Conservation (phyloP, 345 rosid species). For the Rhodamnia argentea region DNA sequence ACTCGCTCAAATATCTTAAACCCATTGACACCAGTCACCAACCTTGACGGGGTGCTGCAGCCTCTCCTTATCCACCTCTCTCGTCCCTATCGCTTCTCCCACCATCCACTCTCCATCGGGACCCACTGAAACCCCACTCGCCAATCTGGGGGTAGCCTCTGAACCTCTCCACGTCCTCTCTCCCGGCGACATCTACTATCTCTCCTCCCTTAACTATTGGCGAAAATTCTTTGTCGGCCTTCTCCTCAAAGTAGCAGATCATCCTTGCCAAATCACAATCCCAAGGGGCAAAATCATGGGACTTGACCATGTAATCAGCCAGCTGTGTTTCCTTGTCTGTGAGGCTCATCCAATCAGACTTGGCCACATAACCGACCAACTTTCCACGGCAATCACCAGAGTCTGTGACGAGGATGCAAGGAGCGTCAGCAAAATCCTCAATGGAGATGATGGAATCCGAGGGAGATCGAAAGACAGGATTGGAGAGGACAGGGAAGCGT, state of each 20-base stretch:
- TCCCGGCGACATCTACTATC: constrained; percentile 51
- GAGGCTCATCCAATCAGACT: constrained; percentile 41
- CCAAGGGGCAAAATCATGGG: constrained; percentile 37
- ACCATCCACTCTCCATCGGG: constrained; percentile 87
- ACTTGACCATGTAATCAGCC: constrained; percentile 44
- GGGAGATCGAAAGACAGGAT: constrained; percentile 32
- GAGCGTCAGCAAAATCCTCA: background rate
- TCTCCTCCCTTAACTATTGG: constrained; percentile 49
- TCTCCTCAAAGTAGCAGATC: constrained; percentile 29
- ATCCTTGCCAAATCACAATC: constrained; percentile 45
- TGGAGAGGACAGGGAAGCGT: constrained; percentile 49
- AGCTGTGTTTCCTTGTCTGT: constrained; percentile 46
- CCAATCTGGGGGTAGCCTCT: constrained; percentile 63
- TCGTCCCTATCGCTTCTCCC: constrained; percentile 77
- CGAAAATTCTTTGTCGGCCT: constrained; percentile 30
- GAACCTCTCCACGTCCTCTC: constrained; percentile 63
- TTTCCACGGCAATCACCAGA: constrained; percentile 39
- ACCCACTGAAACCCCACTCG: constrained; percentile 53
- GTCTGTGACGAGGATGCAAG: constrained; percentile 4
- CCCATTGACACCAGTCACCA: constrained; percentile 59
- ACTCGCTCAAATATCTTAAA: too few species aligned
- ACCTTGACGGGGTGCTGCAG: constrained; percentile 64
- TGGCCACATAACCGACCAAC: constrained; percentile 49
- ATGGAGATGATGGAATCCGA: background rate
- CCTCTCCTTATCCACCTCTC: constrained; percentile 78